Percentiles rank a stretch among this genome's conserved stretches.
These are phyloP conservation scores for Choanephora cucurbitarum DNA, from an alignment of 371 early-diverging fungal species.

Conservation along the genomic window DNA sequence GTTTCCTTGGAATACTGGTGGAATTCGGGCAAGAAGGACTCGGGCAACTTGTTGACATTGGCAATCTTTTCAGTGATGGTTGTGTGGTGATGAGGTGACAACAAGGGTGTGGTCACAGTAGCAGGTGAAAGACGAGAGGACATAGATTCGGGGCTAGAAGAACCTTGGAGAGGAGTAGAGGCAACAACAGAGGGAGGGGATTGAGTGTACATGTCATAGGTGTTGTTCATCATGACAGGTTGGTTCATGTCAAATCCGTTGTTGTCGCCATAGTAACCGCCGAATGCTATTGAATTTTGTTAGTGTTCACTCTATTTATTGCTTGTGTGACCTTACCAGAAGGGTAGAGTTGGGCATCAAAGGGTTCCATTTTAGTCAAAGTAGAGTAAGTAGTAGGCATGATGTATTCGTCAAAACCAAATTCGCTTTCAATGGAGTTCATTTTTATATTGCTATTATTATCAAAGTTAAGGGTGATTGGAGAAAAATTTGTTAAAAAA, in stretches of 20 bases:
- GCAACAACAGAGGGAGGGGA: constrained; percentile 2
- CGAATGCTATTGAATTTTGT: constrained; percentile 5
- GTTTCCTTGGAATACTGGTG: constrained; percentile 54
- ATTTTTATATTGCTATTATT: constrained; percentile 14
- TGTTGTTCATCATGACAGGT: constrained; percentile 22
- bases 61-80: constrained; percentile 47
- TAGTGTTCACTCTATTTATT: background rate
- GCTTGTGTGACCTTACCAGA: constrained; percentile 25
- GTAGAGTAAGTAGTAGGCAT: constrained; percentile 43
- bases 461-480: background rate
- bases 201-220: constrained; percentile 24
- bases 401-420: constrained; percentile 54
- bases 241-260: constrained; percentile 25
- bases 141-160: constrained; percentile 35
- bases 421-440: constrained; percentile 38
- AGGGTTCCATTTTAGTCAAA: constrained; percentile 39
- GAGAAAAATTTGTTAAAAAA: constrained; percentile 1
- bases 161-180: constrained; percentile 11
- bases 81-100: constrained; percentile 18
- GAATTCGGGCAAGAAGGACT: constrained; percentile 52
- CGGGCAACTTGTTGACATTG: constrained; percentile 48
- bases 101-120: constrained; percentile 15
- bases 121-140: constrained; percentile 34
- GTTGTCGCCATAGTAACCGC: constrained; percentile 27
- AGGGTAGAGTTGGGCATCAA: constrained; percentile 46